Evolutionary conservation across 2,329 filamentous ascomycete species (phyloP).

Genomic region (Exophiala dermatitidis): DNA sequence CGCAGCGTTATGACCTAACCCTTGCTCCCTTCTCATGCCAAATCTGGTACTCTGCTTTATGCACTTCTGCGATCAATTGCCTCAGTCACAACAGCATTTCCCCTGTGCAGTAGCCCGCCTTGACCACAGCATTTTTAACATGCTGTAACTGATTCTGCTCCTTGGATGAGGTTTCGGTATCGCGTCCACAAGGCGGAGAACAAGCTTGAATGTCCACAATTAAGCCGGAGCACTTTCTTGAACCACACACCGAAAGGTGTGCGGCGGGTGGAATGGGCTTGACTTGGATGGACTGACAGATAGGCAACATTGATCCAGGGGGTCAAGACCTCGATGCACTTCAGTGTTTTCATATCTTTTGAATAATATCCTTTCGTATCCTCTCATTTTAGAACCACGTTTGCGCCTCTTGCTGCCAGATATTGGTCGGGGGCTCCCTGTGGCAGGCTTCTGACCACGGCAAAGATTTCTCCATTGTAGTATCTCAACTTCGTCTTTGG

Average conservation of each 20-base stretch:
- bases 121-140: slow-evolving; percentile 44
- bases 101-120: slow-evolving; percentile 33
- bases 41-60: neutral
- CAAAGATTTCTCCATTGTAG: slow-evolving; percentile 87
- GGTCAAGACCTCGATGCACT: neutral
- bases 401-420: slow-evolving; percentile 80
- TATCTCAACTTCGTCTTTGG: slow-evolving; percentile 92
- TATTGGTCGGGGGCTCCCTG: slow-evolving; percentile 82
- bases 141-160: slow-evolving; percentile 52
- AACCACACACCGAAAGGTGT: slow-evolving; percentile 70
- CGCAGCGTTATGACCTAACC: neutral
- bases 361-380: neutral
- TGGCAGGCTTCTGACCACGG: slow-evolving; percentile 68
- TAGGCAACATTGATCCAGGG: neutral
- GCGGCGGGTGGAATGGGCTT: slow-evolving; percentile 85
- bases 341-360: neutral
- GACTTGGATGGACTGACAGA: slow-evolving; percentile 87
- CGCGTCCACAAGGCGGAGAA: slow-evolving; percentile 73
- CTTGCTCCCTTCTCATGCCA: neutral
- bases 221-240: slow-evolving; percentile 98
- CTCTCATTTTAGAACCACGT: slow-evolving; percentile 79
- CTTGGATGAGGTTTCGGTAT: slow-evolving; percentile 71
- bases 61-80: neutral
- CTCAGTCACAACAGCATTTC: neutral
- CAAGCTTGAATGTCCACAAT: slow-evolving; percentile 66